Percentiles rank a stretch among this genome's conserved stretches.
Conservation (phyloP, 345 rosid genomes). For the Odontarrhena argentea region DNA sequence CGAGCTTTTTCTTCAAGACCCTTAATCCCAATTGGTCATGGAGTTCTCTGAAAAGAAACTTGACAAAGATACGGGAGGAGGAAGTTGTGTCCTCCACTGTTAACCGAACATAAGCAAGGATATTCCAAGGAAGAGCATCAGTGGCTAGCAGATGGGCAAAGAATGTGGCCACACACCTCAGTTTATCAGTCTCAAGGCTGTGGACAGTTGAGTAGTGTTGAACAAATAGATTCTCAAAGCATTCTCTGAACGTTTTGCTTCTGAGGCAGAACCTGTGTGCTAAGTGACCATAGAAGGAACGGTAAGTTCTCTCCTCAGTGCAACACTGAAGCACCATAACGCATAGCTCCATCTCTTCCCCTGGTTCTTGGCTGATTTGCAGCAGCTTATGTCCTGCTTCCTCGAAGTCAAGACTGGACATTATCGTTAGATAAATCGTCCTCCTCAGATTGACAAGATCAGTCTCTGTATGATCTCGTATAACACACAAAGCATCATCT, state of each 20-base stretch:
- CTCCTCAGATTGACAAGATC: slow-evolving; percentile 80
- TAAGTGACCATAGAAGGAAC: slow-evolving; percentile 24
- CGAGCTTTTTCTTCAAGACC: slow-evolving; percentile 58
- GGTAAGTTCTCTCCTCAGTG: slow-evolving; percentile 31
- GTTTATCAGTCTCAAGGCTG: slow-evolving; percentile 63
- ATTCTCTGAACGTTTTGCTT: slow-evolving; percentile 62
- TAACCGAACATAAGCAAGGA: slow-evolving; percentile 55
- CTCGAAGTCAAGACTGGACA: slow-evolving; percentile 90
- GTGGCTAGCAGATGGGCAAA: slow-evolving; percentile 74
- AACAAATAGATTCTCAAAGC: slow-evolving; percentile 73
- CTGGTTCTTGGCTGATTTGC: slow-evolving; percentile 76
- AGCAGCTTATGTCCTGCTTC: slow-evolving; percentile 85
- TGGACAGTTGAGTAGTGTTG: slow-evolving; percentile 74
- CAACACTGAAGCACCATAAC: slow-evolving; percentile 30
- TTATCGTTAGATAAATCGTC: slow-evolving; percentile 75
- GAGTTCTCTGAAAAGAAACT: slow-evolving; percentile 68
- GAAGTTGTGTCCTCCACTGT: slow-evolving; percentile 75
- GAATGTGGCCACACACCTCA: slow-evolving; percentile 67
- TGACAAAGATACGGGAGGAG: slow-evolving; percentile 70
- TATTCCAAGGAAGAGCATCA: slow-evolving; percentile 70
- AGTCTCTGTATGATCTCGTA: slow-evolving; percentile 76
- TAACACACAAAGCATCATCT: slow-evolving; percentile 15
- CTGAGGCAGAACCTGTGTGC: slow-evolving; percentile 61
- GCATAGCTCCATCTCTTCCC: slow-evolving; percentile 56
- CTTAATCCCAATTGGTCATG: slow-evolving; percentile 66